Evolutionary conservation across 495 filamentous ascomycete genomes (phyloP).

Genomic region (Hypoxylon intermedium): DNA sequence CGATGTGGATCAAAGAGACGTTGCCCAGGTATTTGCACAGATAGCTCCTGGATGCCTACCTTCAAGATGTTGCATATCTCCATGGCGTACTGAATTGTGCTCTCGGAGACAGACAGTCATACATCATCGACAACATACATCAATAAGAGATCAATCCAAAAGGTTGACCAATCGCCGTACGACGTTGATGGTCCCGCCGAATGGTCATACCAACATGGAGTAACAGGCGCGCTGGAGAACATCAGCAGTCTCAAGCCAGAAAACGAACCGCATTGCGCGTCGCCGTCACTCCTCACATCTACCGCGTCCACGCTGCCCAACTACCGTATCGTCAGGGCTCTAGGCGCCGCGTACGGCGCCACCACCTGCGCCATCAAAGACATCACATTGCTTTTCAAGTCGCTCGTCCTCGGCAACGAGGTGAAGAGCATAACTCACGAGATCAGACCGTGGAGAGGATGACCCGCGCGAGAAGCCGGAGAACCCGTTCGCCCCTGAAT

Average conservation of each 20-base stretch:
- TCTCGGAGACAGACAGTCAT: too few species aligned
- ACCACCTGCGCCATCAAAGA: constrained; percentile 32
- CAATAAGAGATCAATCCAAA: neutral
- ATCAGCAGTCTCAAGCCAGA: constrained; percentile 24
- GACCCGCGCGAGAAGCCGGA: constrained; percentile 19
- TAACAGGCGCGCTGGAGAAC: neutral
- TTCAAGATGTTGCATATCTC: too few species aligned
- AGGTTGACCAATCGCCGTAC: constrained; percentile 40
- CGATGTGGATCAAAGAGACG: neutral
- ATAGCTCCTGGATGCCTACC: too few species aligned
- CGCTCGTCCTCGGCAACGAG: constrained; percentile 13
- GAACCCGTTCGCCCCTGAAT: constrained; percentile 26
- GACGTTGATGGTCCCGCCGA: constrained; percentile 31
- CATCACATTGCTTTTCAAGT: constrained; percentile 31
- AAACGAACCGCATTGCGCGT: constrained; percentile 27
- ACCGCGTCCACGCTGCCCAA: constrained; percentile 28
- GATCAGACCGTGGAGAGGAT: constrained; percentile 36
- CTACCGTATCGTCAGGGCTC: constrained; percentile 26
- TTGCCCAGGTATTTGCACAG: too few species aligned
- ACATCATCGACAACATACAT: neutral
- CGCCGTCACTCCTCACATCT: constrained; percentile 28
- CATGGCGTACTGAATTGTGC: neutral
- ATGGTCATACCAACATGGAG: constrained; percentile 4
- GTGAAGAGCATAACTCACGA: constrained; percentile 30
- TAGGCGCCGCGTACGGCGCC: constrained; percentile 31